Evolutionary conservation across 371 early-diverging fungal species (phyloP).

Genomic region (Mortierella polycephala): DNA sequence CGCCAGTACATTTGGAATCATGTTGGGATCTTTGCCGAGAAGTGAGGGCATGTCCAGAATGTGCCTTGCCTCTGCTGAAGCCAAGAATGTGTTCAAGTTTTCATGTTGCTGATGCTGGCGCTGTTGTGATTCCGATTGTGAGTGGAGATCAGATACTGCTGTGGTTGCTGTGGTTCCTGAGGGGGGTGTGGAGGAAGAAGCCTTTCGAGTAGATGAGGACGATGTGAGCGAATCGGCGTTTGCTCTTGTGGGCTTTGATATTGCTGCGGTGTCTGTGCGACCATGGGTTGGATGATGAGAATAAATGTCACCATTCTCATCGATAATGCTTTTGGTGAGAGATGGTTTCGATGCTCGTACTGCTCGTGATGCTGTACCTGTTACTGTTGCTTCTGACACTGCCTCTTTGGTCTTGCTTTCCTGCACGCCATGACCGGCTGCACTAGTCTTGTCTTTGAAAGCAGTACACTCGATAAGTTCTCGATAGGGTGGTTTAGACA

Average conservation of each 20-base stretch:
- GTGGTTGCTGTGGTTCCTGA: not conserved
- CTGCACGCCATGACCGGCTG: not conserved
- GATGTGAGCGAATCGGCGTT: not conserved
- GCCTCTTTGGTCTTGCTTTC: not conserved
- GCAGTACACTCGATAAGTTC: conserved; percentile 45
- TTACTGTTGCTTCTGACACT: not conserved
- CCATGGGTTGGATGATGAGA: too few species aligned
- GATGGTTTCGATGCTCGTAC: too few species aligned
- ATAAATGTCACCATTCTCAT: too few species aligned
- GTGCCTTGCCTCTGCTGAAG: conserved; percentile 35
- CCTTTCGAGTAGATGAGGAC: not conserved
- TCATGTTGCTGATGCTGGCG: not conserved
- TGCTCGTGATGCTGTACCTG: too few species aligned
- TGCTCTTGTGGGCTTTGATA: conserved; percentile 2
- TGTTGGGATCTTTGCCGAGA: conserved; percentile 35
- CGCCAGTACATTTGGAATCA: conserved; percentile 27
- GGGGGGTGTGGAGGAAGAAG: not conserved
- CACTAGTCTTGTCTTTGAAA: conserved; percentile 5
- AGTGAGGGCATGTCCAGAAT: conserved; percentile 42
- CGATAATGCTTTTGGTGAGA: too few species aligned
- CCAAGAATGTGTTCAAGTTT: conserved; percentile 15
- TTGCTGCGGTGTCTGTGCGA: not conserved
- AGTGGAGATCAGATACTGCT: not conserved
- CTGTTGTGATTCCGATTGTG: not conserved
- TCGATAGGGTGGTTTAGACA: conserved; percentile 27